Evolutionary conservation across 768 basidiomycete genomes (phyloP).

Genomic region (Auricularia sp.): DNA sequence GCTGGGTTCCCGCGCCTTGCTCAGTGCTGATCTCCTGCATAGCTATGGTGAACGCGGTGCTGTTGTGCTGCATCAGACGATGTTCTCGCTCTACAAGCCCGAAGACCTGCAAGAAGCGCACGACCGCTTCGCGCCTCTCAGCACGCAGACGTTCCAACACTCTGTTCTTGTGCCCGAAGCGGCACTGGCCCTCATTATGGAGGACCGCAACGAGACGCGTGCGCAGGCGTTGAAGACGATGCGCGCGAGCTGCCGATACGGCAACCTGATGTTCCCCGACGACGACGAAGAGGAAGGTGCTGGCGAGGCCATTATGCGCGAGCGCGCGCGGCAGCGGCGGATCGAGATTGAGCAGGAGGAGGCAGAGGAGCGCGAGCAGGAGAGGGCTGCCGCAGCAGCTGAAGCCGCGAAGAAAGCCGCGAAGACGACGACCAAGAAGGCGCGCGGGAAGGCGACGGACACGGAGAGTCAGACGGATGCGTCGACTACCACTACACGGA

Average conservation of each 20-base stretch:
- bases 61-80: constrained; percentile 65
- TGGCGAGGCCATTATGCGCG: constrained; percentile 13
- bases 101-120: constrained; percentile 31
- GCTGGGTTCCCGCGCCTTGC: not conserved
- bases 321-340: constrained; percentile 20
- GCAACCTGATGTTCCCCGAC: constrained; percentile 76
- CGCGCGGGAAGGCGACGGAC: not conserved
- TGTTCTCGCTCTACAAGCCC: constrained; percentile 67
- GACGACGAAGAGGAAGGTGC: constrained; percentile 30
- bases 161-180: constrained; percentile 87
- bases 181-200: constrained; percentile 68
- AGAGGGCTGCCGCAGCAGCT: not conserved
- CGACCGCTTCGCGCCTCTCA: constrained; percentile 48
- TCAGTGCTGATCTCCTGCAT: not conserved
- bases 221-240: constrained; percentile 47
- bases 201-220: constrained; percentile 45
- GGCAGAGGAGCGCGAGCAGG: constrained; percentile 18
- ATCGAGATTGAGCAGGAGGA: constrained; percentile 35
- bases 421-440: not conserved
- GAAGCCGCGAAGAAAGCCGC: not conserved
- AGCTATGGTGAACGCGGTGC: constrained; percentile 86
- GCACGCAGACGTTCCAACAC: constrained; percentile 65
- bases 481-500: not conserved
- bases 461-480: not conserved
- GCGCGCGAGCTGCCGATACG: constrained; percentile 71